Evolutionary conservation across 768 basidiomycete species (phyloP).

Genomic region (Baorangia bicolor): DNA sequence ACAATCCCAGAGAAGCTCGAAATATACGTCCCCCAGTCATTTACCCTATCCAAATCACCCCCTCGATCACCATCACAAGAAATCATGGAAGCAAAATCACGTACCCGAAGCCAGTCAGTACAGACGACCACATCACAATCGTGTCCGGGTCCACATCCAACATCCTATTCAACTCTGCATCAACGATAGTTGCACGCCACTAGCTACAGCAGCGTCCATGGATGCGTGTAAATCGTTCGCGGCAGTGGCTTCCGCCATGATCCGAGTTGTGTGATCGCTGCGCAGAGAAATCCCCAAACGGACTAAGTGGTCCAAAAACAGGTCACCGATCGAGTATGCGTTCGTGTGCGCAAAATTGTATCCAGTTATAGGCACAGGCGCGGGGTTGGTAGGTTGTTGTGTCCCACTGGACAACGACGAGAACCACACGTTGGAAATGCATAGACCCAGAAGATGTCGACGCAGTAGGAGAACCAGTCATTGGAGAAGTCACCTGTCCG

Average conservation of each 20-base stretch:
- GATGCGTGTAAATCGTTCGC: conserved; percentile 13
- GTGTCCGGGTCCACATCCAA: conserved; percentile 45
- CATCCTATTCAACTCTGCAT: conserved; percentile 1
- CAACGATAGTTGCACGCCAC: not conserved
- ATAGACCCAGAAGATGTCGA: conserved; percentile 1
- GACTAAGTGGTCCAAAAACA: conserved; percentile 18
- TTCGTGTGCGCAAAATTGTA: conserved; percentile 1
- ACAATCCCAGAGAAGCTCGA: conserved; percentile 30
- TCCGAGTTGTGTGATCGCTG: not conserved
- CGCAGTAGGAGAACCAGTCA: not conserved
- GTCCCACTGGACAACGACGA: conserved; percentile 5
- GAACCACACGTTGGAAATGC: conserved; percentile 23
- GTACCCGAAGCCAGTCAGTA: conserved; percentile 61
- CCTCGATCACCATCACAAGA: not conserved
- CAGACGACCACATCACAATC: conserved; percentile 62
- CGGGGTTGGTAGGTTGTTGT: not conserved
- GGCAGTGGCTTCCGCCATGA: not conserved
- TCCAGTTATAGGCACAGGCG: not conserved
- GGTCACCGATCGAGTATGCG: conserved; percentile 22
- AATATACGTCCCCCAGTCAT: conserved; percentile 42
- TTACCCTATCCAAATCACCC: conserved; percentile 28
- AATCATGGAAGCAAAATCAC: conserved; percentile 21
- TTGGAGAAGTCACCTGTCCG: conserved; percentile 23
- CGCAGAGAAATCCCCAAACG: conserved; percentile 4
- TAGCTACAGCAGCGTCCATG: conserved; percentile 5